phyloP scores from a whole-genome alignment of 1,284 basidiomycete species.

The Vanrija sp. region DNA sequence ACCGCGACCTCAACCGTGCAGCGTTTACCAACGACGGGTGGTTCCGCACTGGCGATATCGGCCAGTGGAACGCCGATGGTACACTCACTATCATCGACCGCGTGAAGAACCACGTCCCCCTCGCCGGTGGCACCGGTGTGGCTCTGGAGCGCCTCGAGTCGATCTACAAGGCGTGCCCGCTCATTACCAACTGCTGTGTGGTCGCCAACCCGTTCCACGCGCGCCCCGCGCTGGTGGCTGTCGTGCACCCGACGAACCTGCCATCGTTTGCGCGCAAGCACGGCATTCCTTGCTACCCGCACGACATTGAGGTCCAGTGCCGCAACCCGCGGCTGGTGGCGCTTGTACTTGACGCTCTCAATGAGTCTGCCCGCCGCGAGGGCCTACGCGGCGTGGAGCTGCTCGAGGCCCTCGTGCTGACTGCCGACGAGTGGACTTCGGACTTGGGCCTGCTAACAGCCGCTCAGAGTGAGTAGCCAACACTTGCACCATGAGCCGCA shows the following conservation, averaged over 20 bases:
- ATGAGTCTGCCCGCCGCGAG: slow-evolving; percentile 74
- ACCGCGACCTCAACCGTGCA: slow-evolving; percentile 64
- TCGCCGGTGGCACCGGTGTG: slow-evolving; percentile 65
- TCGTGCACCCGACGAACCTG: slow-evolving; percentile 69
- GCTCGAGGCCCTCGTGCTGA: slow-evolving; percentile 71
- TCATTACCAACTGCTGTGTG: slow-evolving; percentile 81
- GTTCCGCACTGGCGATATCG: slow-evolving; percentile 83
- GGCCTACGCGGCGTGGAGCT: slow-evolving; percentile 79
- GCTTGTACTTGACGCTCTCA: slow-evolving; percentile 69
- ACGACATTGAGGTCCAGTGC: slow-evolving; percentile 57
- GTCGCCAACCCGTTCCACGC: slow-evolving; percentile 75
- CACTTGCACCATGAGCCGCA: no score
- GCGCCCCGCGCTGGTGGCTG: slow-evolving; percentile 77
- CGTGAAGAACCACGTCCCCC: slow-evolving; percentile 77
- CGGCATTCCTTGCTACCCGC: slow-evolving; percentile 20
- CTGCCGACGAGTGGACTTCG: slow-evolving; percentile 84
- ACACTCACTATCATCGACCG: slow-evolving; percentile 78
- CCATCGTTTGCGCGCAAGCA: slow-evolving; percentile 52
- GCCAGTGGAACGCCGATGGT: slow-evolving; percentile 81
- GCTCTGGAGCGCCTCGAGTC: slow-evolving; percentile 87
- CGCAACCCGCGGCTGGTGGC: slow-evolving; percentile 50
- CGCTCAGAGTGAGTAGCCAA: slow-evolving; percentile 60
- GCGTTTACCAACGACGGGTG: slow-evolving; percentile 82
- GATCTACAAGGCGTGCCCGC: slow-evolving; percentile 78
- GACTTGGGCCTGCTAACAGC: slow-evolving; percentile 81